Evolutionary conservation across 306 rosid species (phyloP).

Genomic region (Begonia loranthoides): DNA sequence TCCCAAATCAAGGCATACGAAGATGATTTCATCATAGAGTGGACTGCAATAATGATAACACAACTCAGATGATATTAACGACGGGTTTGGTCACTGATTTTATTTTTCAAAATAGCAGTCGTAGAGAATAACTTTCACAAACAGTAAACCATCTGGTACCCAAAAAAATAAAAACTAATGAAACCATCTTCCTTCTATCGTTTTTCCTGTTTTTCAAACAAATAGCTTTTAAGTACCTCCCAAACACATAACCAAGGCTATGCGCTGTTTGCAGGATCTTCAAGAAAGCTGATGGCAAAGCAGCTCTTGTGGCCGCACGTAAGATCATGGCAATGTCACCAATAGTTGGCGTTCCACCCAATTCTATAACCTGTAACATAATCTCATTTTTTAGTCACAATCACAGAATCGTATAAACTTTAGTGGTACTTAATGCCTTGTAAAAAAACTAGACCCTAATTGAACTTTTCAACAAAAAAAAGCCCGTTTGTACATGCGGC

Average conservation of each 20-base stretch:
- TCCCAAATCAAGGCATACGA: conserved; percentile 66
- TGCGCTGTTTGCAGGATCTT: conserved; percentile 75
- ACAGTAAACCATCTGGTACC: too few relatives aligned
- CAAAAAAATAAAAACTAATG: too few relatives aligned
- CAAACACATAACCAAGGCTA: conserved; percentile 71
- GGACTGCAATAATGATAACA: conserved; percentile 35
- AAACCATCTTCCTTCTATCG: not conserved
- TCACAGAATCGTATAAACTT: not conserved
- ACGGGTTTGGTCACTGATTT: not conserved
- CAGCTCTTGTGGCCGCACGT: conserved; percentile 82
- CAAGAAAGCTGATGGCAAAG: conserved; percentile 80
- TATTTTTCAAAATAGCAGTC: too few relatives aligned
- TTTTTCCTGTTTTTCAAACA: not conserved
- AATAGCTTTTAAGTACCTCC: conserved; percentile 38
- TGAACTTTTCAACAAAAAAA: too few relatives aligned
- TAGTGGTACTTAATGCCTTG: not conserved
- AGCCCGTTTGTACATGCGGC: too few relatives aligned
- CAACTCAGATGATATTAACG: not conserved
- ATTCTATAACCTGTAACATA: conserved; percentile 56
- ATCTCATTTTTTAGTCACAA: conserved; percentile 4
- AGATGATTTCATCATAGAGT: conserved; percentile 69
- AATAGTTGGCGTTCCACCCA: conserved; percentile 85
- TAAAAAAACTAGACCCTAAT: too few relatives aligned
- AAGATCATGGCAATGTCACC: conserved; percentile 86
- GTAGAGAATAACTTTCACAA: too few relatives aligned